Percentiles rank a stretch among this genome's conserved stretches.
phyloP scores from a whole-genome alignment of 1,284 basidiomycete genomes.

The Termitomyces sp. region DNA sequence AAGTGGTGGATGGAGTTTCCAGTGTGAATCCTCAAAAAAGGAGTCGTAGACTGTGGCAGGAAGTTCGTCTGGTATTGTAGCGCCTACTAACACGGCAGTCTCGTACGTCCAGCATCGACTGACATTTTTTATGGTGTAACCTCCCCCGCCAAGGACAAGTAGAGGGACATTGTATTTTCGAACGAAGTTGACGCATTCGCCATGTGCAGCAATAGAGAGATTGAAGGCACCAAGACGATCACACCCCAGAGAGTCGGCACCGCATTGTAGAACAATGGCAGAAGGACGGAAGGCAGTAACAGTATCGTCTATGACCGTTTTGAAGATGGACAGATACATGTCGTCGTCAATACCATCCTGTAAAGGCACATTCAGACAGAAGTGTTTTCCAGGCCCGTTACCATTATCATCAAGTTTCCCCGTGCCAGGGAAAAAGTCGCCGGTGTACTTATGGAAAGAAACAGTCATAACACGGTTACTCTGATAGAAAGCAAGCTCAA shows the following conservation, averaged over 20 bases:
- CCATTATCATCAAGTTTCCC: conserved; percentile 91
- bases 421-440: conserved; percentile 97
- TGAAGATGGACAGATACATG: conserved; percentile 93
- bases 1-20: conserved; percentile 89
- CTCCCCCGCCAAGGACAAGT: conserved; percentile 90
- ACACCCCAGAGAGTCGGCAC: conserved; percentile 93
- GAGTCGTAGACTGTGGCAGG: conserved; percentile 89
- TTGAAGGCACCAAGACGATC: conserved; percentile 98
- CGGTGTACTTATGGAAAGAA: conserved; percentile 99
- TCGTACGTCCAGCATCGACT: conserved; percentile 99
- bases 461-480: conserved; percentile 98
- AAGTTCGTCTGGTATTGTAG: conserved; percentile 79
- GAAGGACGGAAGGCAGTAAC: conserved; percentile 88
- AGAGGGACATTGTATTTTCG: conserved; percentile 89
- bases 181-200: conserved; percentile 96
- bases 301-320: conserved; percentile 92
- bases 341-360: conserved; percentile 98
- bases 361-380: conserved; percentile 92
- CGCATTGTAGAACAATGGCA: conserved; percentile 94
- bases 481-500: conserved; percentile 97
- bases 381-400: conserved; percentile 87
- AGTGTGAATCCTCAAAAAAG: conserved; percentile 89
- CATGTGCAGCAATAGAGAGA: conserved; percentile 97
- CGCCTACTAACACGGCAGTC: conserved; percentile 89
- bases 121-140: conserved; percentile 95